These are phyloP conservation scores for Cardiospermum halicacabum DNA, from an alignment of 345 rosid genomes.

Conservation along the genomic window DNA sequence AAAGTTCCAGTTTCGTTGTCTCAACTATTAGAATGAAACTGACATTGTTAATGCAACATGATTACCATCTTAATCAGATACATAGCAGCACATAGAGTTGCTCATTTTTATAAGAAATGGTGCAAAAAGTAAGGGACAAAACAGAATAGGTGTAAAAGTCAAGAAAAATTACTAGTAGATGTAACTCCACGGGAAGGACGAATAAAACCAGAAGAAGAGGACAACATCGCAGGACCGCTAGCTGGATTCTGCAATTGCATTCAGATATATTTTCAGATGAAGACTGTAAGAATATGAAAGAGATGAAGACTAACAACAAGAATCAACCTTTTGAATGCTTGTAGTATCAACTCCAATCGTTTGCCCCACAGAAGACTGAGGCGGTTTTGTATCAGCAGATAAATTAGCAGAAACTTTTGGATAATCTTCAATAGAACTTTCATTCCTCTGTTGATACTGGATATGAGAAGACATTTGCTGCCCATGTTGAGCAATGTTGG, in stretches of 20 bases:
- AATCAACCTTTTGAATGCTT: conserved; percentile 51
- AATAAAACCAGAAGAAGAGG: conserved; percentile 54
- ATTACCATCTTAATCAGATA: background rate
- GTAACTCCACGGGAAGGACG: conserved; percentile 63
- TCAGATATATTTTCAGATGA: conserved; percentile 6
- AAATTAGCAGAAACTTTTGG: conserved; percentile 33
- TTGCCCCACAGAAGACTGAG: conserved; percentile 36
- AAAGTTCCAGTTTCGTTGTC: too few relatives aligned
- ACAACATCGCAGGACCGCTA: conserved; percentile 38
- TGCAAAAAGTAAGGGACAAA: background rate
- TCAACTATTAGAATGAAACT: background rate
- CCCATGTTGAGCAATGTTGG: conserved; percentile 33
- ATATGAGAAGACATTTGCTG: conserved; percentile 47
- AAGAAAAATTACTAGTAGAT: conserved; percentile 63
- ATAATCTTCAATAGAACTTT: conserved; percentile 56
- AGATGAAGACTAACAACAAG: background rate
- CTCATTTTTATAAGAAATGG: background rate
- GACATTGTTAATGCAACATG: background rate
- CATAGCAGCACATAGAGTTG: background rate
- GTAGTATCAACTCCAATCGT: conserved; percentile 48
- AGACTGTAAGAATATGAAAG: background rate
- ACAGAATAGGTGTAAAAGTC: conserved; percentile 7
- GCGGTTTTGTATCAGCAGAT: conserved; percentile 40
- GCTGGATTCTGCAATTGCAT: conserved; percentile 36
- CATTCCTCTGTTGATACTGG: conserved; percentile 56